Conservation (phyloP, 352 stramenopile species). For the Phytophthora sansomeana region DNA sequence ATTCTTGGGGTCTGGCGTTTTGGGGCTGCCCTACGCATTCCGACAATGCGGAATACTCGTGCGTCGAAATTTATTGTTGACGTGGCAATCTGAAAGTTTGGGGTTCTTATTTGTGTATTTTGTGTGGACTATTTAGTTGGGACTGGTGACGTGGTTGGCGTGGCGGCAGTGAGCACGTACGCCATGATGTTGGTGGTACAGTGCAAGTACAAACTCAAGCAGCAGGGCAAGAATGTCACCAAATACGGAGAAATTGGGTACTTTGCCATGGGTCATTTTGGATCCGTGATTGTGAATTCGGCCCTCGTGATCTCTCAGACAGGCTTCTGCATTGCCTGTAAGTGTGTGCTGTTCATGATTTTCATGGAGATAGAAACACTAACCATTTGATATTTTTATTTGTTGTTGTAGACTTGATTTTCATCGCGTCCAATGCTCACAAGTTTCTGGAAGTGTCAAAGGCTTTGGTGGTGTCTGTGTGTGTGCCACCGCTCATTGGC, state of each 20-base stretch:
- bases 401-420: constrained; percentile 82
- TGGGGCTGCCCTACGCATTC: constrained; percentile 93
- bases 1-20: constrained; percentile 92
- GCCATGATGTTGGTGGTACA: constrained; percentile 80
- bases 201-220: constrained; percentile 83
- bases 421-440: constrained; percentile 90
- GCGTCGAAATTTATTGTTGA: constrained; percentile 2
- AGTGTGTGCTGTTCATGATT: constrained; percentile 9
- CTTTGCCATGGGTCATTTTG: constrained; percentile 71
- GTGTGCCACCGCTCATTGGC: constrained; percentile 67
- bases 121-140: constrained; percentile 40
- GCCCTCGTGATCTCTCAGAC: constrained; percentile 89
- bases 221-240: constrained; percentile 51
- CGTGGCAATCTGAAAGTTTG: neutral
- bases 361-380: neutral
- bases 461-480: constrained; percentile 60
- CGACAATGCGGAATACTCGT: constrained; percentile 86
- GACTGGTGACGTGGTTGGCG: constrained; percentile 59
- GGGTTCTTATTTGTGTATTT: neutral
- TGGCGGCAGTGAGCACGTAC: constrained; percentile 70
- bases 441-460: constrained; percentile 74
- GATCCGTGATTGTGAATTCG: constrained; percentile 82
- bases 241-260: constrained; percentile 91
- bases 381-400: constrained; percentile 4
- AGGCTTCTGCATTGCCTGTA: constrained; percentile 91